Evolutionary conservation across 306 rosid genomes (phyloP).

Genomic region (Lathyrus tuberosus): DNA sequence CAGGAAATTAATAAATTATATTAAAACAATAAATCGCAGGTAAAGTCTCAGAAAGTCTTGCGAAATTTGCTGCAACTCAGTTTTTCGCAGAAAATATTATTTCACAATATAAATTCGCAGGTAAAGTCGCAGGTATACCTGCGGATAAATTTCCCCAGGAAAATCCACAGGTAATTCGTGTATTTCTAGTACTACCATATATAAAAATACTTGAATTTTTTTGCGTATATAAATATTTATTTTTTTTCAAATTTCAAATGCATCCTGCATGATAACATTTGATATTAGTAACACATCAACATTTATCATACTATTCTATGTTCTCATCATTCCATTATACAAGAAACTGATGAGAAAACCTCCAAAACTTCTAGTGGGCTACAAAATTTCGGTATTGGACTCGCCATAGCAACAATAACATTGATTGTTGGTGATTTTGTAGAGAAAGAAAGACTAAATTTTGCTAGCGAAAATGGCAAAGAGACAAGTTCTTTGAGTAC

Average conservation of each 20-base stretch:
- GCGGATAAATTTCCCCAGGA: no score
- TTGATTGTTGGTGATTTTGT: constrained; percentile 53
- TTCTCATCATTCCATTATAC: constrained; percentile 45
- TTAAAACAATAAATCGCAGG: no score
- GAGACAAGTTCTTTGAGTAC: constrained; percentile 58
- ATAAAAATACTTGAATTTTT: no score
- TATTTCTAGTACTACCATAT: no score
- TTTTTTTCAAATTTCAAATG: constrained; percentile 46
- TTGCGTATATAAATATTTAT: no score
- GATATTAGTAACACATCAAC: constrained; percentile 58
- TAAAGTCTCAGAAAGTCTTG: no score
- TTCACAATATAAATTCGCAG: no score
- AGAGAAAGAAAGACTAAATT: constrained; percentile 44
- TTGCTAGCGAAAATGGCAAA: constrained; percentile 33
- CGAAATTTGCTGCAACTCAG: no score
- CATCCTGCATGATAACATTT: constrained; percentile 67
- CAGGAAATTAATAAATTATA: no score
- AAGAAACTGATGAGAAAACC: constrained; percentile 38
- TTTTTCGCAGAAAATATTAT: no score
- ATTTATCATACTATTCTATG: constrained; percentile 52
- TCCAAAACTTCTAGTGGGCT: constrained; percentile 52
- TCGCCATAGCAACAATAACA: constrained; percentile 44
- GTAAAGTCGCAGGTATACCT: no score
- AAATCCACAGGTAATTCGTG: no score
- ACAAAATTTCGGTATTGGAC: constrained; percentile 54